Conservation (phyloP, 495 filamentous ascomycete genomes). For the Trichoderma gamsii region DNA sequence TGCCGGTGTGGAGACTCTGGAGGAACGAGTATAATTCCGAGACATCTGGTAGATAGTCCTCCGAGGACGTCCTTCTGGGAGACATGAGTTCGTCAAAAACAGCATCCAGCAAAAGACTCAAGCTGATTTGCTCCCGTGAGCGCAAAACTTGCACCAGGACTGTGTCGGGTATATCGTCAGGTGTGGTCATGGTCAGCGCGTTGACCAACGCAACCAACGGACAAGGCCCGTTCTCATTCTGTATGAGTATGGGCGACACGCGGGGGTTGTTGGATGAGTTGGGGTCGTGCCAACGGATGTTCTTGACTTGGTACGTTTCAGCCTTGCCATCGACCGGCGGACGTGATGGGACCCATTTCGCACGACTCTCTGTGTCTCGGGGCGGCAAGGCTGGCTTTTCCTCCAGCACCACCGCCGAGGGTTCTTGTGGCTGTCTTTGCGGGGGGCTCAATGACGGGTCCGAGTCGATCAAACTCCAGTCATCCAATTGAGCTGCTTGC, state of each 20-base stretch:
- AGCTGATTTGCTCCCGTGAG: constrained; percentile 77
- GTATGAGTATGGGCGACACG: constrained; percentile 74
- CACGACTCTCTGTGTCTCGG: background rate
- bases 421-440: background rate
- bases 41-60: constrained; percentile 67
- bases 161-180: constrained; percentile 51
- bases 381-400: constrained; percentile 13
- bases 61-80: constrained; percentile 36
- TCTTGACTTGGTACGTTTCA: constrained; percentile 45
- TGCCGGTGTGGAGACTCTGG: constrained; percentile 84
- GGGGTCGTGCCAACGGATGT: constrained; percentile 40
- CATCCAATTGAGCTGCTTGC: constrained; percentile 5
- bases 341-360: constrained; percentile 5
- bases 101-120: constrained; percentile 77
- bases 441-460: background rate
- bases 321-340: constrained; percentile 28
- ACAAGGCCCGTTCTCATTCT: constrained; percentile 92
- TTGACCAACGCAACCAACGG: constrained; percentile 92
- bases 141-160: constrained; percentile 69
- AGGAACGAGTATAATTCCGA: constrained; percentile 81
- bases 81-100: constrained; percentile 90
- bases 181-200: constrained; percentile 75
- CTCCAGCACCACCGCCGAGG: background rate
- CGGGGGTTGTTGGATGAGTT: constrained; percentile 33
- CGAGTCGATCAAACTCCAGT: constrained; percentile 10